These are phyloP conservation scores for Mycosphaerella arachidis DNA, from an alignment of 2,329 filamentous ascomycete genomes.

Conservation along the genomic window DNA sequence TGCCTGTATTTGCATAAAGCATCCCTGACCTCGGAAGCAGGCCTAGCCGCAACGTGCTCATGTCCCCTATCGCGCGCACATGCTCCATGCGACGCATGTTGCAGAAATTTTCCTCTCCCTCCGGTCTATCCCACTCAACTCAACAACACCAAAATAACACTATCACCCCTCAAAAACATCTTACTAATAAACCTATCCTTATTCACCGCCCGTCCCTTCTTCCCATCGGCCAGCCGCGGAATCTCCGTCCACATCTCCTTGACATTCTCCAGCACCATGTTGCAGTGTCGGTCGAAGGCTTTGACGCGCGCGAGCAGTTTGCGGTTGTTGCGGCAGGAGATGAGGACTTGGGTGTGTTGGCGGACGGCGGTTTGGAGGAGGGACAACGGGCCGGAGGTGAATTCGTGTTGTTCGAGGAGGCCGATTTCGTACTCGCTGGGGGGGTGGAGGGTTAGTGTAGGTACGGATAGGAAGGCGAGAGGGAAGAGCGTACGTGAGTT, in stretches of 20 bases:
- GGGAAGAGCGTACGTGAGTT: conserved; percentile 69
- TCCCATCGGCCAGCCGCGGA: conserved; percentile 73
- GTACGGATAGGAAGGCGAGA: too few species aligned
- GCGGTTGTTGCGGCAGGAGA: conserved; percentile 96
- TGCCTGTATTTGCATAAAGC: background rate
- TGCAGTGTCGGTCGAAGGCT: conserved; percentile 97
- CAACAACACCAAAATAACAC: conserved; percentile 79
- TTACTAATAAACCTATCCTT: conserved; percentile 98
- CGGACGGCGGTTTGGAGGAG: conserved; percentile 96
- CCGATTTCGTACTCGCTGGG: conserved; percentile 92
- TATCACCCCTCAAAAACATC: conserved; percentile 88
- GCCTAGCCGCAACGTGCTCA: too few species aligned
- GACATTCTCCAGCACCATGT: conserved; percentile 96
- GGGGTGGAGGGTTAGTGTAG: too few species aligned
- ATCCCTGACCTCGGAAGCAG: too few species aligned
- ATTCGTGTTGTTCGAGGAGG: conserved; percentile 73
- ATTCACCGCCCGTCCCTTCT: conserved; percentile 86
- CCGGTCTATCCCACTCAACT: conserved; percentile 42
- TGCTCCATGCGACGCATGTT: background rate
- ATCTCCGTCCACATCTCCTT: conserved; percentile 99
- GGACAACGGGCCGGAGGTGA: conserved; percentile 75
- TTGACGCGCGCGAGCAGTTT: conserved; percentile 97
- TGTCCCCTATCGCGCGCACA: background rate
- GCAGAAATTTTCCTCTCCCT: conserved; percentile 1
- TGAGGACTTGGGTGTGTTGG: conserved; percentile 90